phyloP scores from a whole-genome alignment of 2,329 filamentous ascomycete genomes.

The Sporothrix variecibatus region DNA sequence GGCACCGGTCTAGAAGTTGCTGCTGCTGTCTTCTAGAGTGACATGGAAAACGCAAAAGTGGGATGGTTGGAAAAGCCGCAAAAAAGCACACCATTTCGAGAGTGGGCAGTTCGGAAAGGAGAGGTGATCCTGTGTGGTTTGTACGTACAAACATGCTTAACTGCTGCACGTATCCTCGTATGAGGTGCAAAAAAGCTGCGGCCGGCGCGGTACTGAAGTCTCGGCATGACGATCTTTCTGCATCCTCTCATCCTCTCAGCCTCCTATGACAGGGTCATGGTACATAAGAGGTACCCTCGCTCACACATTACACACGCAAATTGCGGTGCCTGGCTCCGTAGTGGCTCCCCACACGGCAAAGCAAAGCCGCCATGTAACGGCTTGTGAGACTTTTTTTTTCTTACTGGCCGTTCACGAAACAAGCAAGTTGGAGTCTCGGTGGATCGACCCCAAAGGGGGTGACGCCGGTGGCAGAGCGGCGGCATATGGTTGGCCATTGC shows the following conservation, averaged over 20 bases:
- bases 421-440: background rate
- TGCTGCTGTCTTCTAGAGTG: background rate
- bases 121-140: background rate
- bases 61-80: constrained; percentile 3
- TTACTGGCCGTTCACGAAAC: background rate
- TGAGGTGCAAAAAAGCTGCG: background rate
- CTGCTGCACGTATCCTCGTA: background rate
- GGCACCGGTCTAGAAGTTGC: background rate
- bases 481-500: background rate
- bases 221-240: background rate
- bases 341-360: background rate
- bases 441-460: background rate
- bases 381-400: background rate
- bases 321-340: background rate
- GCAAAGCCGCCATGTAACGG: background rate
- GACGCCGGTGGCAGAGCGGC: background rate
- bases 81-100: background rate
- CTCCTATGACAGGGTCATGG: background rate
- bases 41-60: background rate
- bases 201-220: constrained; percentile 2
- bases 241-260: background rate
- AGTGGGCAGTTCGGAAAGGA: background rate
- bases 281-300: background rate
- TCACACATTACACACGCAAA: too few relatives aligned
- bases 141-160: background rate